Percentiles rank a stretch among this genome's conserved stretches.
These are phyloP conservation scores for Aspergillus avenaceus DNA, from an alignment of 495 filamentous ascomycete genomes.

Conservation along the genomic window DNA sequence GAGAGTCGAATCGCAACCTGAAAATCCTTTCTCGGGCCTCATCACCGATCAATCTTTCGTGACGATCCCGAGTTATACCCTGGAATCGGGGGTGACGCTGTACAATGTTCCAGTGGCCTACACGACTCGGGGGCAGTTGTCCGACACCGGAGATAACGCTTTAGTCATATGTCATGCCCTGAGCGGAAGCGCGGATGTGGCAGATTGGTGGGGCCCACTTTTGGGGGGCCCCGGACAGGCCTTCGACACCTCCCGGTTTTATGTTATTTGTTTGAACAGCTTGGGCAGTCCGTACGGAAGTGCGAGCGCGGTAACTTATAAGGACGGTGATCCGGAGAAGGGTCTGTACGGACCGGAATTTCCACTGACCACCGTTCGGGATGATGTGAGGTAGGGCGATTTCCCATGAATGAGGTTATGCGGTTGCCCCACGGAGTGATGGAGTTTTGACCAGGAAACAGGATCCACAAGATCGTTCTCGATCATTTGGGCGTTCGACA, in stretches of 20 bases:
- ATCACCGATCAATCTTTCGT: slow-evolving; percentile 84
- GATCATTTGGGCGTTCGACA: slow-evolving; percentile 85
- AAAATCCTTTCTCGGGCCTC: slow-evolving; percentile 85
- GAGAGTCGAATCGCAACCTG: slow-evolving; percentile 64
- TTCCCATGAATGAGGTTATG: not conserved
- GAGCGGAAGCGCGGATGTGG: slow-evolving; percentile 92
- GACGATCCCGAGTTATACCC: slow-evolving; percentile 82
- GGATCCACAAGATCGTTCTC: slow-evolving; percentile 85
- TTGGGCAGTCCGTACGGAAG: slow-evolving; percentile 95
- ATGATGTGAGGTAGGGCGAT: slow-evolving; percentile 82
- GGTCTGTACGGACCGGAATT: slow-evolving; percentile 93
- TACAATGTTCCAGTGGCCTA: slow-evolving; percentile 91
- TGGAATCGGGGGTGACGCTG: slow-evolving; percentile 87
- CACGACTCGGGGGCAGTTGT: slow-evolving; percentile 76
- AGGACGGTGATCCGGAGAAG: slow-evolving; percentile 68
- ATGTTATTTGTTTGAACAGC: slow-evolving; percentile 93
- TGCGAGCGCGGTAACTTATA: slow-evolving; percentile 87
- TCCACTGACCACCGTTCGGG: slow-evolving; percentile 87
- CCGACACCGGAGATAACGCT: slow-evolving; percentile 75
- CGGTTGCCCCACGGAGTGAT: not conserved
- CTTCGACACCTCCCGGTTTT: slow-evolving; percentile 90
- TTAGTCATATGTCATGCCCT: slow-evolving; percentile 97
- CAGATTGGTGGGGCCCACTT: slow-evolving; percentile 97
- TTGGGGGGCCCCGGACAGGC: slow-evolving; percentile 84
- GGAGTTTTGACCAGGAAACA: no score